Conservation (phyloP, 2,329 filamentous ascomycete genomes). For the Corinectria fuckeliana region DNA sequence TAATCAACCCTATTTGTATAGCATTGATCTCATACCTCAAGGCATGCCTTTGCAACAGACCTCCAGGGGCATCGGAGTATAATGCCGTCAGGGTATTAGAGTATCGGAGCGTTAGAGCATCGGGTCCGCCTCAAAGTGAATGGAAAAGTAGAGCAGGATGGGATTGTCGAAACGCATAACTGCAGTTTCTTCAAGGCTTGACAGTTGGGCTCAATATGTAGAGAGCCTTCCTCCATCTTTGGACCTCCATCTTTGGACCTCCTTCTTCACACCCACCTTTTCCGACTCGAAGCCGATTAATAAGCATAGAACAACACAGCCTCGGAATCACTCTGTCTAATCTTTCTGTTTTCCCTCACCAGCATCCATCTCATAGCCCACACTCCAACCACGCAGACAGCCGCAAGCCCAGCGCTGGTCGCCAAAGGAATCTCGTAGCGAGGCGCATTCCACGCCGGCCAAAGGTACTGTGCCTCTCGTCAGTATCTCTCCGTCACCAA, state of each 20-base stretch:
- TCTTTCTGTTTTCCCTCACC: constrained; percentile 35
- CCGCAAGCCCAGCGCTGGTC: constrained; percentile 36
- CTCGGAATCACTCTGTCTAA: constrained; percentile 33
- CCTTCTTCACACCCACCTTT: constrained; percentile 18
- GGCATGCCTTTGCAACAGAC: too few species aligned
- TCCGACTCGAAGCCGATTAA: neutral
- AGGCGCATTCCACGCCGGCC: constrained; percentile 30
- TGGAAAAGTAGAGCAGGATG: too few species aligned
- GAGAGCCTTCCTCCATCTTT: too few species aligned
- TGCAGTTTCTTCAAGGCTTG: neutral
- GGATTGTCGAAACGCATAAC: too few species aligned
- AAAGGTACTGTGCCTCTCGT: constrained; percentile 20
- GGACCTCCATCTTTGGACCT: neutral
- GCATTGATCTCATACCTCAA: too few species aligned
- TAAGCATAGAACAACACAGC: constrained; percentile 34
- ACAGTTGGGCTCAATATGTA: neutral
- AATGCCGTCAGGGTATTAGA: too few species aligned
- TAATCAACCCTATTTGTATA: too few species aligned
- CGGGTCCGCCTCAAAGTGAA: too few species aligned
- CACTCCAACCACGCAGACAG: constrained; percentile 41
- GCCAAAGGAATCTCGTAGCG: constrained; percentile 30
- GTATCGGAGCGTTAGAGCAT: too few species aligned
- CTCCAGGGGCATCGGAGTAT: too few species aligned
- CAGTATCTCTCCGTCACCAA: neutral
- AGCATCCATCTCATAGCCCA: constrained; percentile 40